These are phyloP conservation scores for Amanita brunnescens DNA, from an alignment of 768 basidiomycete species.

Conservation along the genomic window DNA sequence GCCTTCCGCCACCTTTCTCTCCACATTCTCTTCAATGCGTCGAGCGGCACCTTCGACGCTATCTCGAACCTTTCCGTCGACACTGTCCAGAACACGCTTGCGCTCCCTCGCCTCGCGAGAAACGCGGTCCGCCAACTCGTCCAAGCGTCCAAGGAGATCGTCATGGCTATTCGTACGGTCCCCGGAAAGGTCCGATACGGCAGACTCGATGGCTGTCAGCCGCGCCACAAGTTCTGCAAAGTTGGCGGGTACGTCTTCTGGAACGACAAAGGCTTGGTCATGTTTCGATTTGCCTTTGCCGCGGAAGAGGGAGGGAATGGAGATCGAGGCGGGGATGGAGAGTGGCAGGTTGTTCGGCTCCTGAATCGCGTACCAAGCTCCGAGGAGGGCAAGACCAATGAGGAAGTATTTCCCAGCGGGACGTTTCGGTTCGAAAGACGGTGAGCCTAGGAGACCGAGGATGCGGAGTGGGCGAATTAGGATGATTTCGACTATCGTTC, in stretches of 20 bases:
- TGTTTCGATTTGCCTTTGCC: constrained; percentile 9
- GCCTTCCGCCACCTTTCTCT: constrained; percentile 11
- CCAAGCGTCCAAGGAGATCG: constrained; percentile 47
- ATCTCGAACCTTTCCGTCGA: constrained; percentile 4
- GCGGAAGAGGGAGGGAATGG: constrained; percentile 14
- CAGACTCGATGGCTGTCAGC: constrained; percentile 54
- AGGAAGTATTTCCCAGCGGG: constrained; percentile 27
- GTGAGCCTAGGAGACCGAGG: background rate
- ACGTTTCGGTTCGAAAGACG: background rate
- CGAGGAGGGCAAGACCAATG: constrained; percentile 34
- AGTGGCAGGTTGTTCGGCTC: constrained; percentile 24
- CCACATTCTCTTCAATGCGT: constrained; percentile 9
- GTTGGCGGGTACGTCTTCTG: constrained; percentile 54
- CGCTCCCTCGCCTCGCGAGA: constrained; percentile 19
- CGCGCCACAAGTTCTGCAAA: constrained; percentile 57
- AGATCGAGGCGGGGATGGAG: constrained; percentile 21
- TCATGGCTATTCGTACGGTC: constrained; percentile 40
- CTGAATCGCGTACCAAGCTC: constrained; percentile 36
- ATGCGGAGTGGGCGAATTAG: constrained; percentile 33
- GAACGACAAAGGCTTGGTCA: constrained; percentile 36
- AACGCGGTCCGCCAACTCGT: constrained; percentile 46
- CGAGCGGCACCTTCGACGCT: constrained; percentile 25
- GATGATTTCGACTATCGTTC: constrained; percentile 38
- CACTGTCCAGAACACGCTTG: background rate
- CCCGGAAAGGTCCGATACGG: constrained; percentile 54